Conservation (phyloP, 352 stramenopile species). For the Plasmopara halstedii region DNA sequence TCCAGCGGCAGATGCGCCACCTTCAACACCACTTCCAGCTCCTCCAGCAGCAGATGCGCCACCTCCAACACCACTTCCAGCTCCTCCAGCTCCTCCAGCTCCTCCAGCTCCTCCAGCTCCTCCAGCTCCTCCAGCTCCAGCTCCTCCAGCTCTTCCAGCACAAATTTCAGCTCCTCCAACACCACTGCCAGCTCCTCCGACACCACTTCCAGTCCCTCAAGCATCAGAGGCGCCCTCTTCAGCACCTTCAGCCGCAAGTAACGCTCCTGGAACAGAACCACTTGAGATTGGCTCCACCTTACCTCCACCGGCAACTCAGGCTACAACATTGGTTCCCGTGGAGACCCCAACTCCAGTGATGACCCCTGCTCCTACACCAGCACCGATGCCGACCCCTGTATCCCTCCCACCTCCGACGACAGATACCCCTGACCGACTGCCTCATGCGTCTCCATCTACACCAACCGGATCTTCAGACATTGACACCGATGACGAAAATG, state of each 20-base stretch:
- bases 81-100: too few relatives aligned
- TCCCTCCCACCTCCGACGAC: conserved; percentile 7
- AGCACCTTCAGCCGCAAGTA: not conserved
- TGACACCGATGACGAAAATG: not conserved
- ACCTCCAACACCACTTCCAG: conserved; percentile 3
- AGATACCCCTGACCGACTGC: not conserved
- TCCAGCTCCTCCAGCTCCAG: too few relatives aligned
- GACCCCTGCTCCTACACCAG: conserved; percentile 4
- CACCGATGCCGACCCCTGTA: conserved; percentile 6
- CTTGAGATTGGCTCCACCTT: not conserved
- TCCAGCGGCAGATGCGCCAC: too few relatives aligned
- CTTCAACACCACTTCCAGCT: too few relatives aligned
- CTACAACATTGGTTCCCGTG: not conserved
- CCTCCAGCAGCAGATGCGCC: conserved; percentile 1
- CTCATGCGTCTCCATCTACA: conserved; percentile 6
- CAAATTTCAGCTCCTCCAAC: too few relatives aligned
- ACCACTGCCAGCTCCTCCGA: not conserved
- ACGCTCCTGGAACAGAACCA: conserved; percentile 4
- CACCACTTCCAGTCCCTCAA: conserved; percentile 1
- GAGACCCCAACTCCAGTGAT: not conserved
- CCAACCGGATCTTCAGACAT: not conserved
- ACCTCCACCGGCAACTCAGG: not conserved
- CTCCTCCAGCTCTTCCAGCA: too few relatives aligned
- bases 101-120: too few relatives aligned
- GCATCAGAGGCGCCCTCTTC: not conserved